Conservation (phyloP, 805 yeast species). For the Zygotorulaspora florentina region DNA sequence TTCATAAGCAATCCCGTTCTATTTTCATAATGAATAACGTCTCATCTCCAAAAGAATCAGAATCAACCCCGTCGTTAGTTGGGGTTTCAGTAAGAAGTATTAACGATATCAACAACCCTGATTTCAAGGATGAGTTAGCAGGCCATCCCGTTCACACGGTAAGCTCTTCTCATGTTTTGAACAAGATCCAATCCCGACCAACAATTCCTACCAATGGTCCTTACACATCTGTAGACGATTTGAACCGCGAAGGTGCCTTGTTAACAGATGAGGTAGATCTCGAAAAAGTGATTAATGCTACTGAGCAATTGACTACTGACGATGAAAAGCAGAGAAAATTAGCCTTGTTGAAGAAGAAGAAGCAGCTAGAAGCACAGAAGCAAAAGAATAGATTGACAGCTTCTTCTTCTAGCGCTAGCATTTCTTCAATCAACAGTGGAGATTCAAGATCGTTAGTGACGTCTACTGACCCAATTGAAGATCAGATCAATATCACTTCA, state of each 20-base stretch:
- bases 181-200: constrained; percentile 16
- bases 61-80: constrained; percentile 26
- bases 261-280: constrained; percentile 34
- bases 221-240: constrained; percentile 33
- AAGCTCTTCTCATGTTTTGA: constrained; percentile 13
- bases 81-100: constrained; percentile 30
- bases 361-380: constrained; percentile 11
- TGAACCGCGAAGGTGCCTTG: constrained; percentile 35
- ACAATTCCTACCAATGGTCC: constrained; percentile 12
- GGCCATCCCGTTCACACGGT: constrained; percentile 8
- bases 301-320: constrained; percentile 19
- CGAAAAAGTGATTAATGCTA: constrained; percentile 27
- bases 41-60: constrained; percentile 1
- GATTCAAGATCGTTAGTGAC: constrained; percentile 25
- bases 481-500: constrained; percentile 16
- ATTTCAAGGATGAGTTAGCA: constrained; percentile 15
- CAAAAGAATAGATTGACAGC: constrained; percentile 6
- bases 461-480: constrained; percentile 28
- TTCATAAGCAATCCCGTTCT: background rate
- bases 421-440: constrained; percentile 14
- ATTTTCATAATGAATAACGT: background rate
- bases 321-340: constrained; percentile 14
- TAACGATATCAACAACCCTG: constrained; percentile 23
- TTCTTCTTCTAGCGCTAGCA: constrained; percentile 6
- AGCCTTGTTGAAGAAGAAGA: constrained; percentile 14